Conservation (phyloP, 345 rosid species). For the Adansonia digitata region DNA sequence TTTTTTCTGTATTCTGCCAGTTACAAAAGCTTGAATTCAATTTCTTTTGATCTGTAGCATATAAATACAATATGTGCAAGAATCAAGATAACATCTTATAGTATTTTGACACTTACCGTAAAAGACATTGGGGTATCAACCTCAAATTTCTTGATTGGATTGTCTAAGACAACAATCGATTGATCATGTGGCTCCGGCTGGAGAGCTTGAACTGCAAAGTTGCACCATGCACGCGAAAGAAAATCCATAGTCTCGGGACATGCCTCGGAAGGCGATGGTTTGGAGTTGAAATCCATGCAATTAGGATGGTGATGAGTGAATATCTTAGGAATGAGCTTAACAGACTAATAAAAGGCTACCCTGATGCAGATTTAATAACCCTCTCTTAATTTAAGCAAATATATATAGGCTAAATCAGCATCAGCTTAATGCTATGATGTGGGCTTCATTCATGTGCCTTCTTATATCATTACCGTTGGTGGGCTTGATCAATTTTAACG, state of each 20-base stretch:
- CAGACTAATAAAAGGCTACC: conserved; percentile 10
- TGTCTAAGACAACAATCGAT: conserved; percentile 45
- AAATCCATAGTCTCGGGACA: conserved; percentile 90
- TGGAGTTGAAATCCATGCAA: conserved; percentile 33
- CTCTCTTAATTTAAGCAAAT: conserved; percentile 22
- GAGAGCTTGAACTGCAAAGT: conserved; percentile 78
- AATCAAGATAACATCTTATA: background rate
- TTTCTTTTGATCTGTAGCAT: background rate
- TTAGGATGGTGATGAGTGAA: background rate
- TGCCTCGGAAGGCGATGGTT: conserved; percentile 68
- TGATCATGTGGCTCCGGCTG: conserved; percentile 46
- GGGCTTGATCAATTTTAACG: background rate
- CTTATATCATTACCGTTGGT: conserved; percentile 16
- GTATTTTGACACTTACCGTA: conserved; percentile 28
- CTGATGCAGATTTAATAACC: conserved; percentile 10
- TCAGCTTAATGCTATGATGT: conserved; percentile 3
- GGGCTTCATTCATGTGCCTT: conserved; percentile 2
- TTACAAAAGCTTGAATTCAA: background rate
- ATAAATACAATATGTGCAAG: background rate
- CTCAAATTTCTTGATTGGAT: conserved; percentile 40
- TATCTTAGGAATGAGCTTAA: conserved; percentile 8
- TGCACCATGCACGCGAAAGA: conserved; percentile 83
- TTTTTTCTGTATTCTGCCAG: conserved; percentile 52
- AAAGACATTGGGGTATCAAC: conserved; percentile 36
- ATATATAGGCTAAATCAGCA: background rate